Evolutionary conservation across 1,284 basidiomycete species (phyloP).

Genomic region (Coriolopsis trogii): DNA sequence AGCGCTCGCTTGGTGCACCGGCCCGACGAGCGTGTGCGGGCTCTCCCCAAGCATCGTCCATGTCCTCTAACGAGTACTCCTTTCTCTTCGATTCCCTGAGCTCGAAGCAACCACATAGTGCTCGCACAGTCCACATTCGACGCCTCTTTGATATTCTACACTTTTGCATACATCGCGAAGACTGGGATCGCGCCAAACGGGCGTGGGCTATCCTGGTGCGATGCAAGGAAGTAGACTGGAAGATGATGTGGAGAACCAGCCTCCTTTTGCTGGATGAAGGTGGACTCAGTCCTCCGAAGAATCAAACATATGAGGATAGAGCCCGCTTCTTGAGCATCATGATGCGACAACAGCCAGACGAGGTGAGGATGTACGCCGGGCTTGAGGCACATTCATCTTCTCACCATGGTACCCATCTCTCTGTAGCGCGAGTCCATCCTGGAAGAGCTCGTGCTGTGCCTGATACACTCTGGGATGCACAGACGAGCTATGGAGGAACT

Average conservation of each 20-base stretch:
- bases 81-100: conserved; percentile 62
- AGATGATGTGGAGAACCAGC: conserved; percentile 73
- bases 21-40: neutral
- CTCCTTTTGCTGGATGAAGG: conserved; percentile 53
- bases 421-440: conserved; percentile 73
- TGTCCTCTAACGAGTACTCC: conserved; percentile 36
- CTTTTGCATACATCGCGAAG: conserved; percentile 69
- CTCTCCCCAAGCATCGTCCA: conserved; percentile 13
- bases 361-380: conserved; percentile 47
- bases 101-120: conserved; percentile 47
- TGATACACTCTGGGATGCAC: conserved; percentile 61
- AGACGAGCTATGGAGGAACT: conserved; percentile 81
- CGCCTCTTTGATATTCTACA: conserved; percentile 77
- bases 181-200: conserved; percentile 65
- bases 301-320: conserved; percentile 38
- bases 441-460: conserved; percentile 70
- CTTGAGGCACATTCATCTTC: neutral
- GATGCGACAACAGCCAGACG: conserved; percentile 66
- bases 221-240: conserved; percentile 85
- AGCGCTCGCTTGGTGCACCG: conserved; percentile 1
- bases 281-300: neutral
- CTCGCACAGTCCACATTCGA: conserved; percentile 70
- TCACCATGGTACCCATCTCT: conserved; percentile 2
- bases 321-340: conserved; percentile 67
- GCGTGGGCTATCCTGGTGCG: conserved; percentile 84